Evolutionary conservation across 176 grass and related monocot species (phyloP), one percentile per base, ranked within the genome.

Genomic region (Musa beccarii): DNA sequence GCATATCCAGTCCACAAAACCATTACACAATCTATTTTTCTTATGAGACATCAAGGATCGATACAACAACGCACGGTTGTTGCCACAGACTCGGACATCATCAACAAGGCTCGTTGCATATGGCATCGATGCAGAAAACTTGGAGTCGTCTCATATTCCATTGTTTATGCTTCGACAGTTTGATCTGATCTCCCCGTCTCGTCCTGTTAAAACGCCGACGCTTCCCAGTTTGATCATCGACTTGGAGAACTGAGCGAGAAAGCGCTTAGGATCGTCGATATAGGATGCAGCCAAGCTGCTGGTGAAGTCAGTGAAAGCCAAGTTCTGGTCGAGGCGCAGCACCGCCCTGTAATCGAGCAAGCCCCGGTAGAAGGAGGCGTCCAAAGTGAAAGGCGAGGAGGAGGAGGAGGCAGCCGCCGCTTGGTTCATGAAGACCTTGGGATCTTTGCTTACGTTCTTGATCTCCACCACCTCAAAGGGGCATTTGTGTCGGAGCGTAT

Each of bases 151-250:
- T 51, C 10, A 12, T 71, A 8, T 20, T 10, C 50, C 26, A 24
- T 24, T 61, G 34, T 87, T 87, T 19, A 78, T 70, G 49, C 69
- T 84, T 51, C 86, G 69, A 22, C 86, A 84, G 59, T 84, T 75
- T 19, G 69, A 24, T 43, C 86, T 81, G 81, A 87, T 76, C 69
- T 87, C 81, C 22, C 86, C 86, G 9, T 84, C 26, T 1, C 5
- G 9, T 20, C 78, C 86, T 17, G 49, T 78, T 1, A 87, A 53
- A 5, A 84, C 81, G 17, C 83, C 71, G 2, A 84, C 81, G 53
- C 11, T 22, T 3, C 81, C 86, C 15, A 87, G 69, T 51, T 81
- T 87, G 54, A 84, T 72, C 86, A 84, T 81, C 19, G 86, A 78
- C 78, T 67, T 78, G 6, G 78, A 79, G 20, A 87, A 87, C 63